phyloP scores from a whole-genome alignment of 164 flowering plant species.

The Warburgia ugandensis region DNA sequence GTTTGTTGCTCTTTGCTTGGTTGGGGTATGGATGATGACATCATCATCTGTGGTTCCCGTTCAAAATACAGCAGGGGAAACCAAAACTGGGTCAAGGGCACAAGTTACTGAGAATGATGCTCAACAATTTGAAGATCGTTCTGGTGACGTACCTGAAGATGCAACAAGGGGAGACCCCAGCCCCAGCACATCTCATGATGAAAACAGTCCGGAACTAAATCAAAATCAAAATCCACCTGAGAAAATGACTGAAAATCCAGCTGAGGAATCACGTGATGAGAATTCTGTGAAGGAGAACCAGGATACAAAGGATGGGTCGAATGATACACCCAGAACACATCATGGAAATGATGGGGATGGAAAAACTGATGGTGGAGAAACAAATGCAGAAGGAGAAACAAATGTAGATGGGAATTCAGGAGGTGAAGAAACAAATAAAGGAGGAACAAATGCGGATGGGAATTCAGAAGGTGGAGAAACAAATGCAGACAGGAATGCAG shows the following conservation, averaged over 20 bases:
- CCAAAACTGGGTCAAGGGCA: constrained; percentile 35
- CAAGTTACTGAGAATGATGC: constrained; percentile 17
- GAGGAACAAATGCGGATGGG: too few relatives aligned
- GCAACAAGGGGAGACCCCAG: constrained; percentile 19
- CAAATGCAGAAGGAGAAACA: too few relatives aligned
- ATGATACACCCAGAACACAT: constrained; percentile 13
- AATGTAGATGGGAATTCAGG: too few relatives aligned
- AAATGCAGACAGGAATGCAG: too few relatives aligned
- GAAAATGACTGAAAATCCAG: constrained; percentile 9
- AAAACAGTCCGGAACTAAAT: constrained; percentile 8
- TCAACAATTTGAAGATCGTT: constrained; percentile 23
- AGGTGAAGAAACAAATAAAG: too few relatives aligned
- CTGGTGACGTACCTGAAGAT: constrained; percentile 24
- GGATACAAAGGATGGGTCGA: constrained; percentile 16
- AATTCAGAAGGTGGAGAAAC: too few relatives aligned
- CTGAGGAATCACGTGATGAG: constrained; percentile 26
- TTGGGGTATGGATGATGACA: constrained; percentile 98
- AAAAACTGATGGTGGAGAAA: too few relatives aligned
- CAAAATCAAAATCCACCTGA: constrained; percentile 17
- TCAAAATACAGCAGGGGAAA: constrained; percentile 52
- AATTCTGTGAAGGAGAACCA: constrained; percentile 9
- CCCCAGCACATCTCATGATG: constrained; percentile 12
- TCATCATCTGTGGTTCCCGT: constrained; percentile 72
- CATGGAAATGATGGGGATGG: too few relatives aligned
- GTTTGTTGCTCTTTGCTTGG: constrained; percentile 82